Evolutionary conservation across 306 rosid genomes (phyloP), one percentile per base, ranked within the genome.

Genomic region (Vigna trinervia): DNA sequence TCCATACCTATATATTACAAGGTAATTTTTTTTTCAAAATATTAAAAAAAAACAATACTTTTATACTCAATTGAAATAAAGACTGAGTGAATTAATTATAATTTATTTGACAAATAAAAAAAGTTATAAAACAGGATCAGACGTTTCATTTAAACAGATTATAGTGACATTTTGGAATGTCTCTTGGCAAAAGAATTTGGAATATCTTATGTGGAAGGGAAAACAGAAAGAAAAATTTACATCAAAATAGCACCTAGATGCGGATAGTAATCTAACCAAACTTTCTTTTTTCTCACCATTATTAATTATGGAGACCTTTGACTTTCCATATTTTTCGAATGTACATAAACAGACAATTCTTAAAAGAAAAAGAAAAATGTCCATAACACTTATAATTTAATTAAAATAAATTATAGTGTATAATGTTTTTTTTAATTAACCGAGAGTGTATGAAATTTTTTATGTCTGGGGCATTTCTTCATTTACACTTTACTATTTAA

Each of bases 151-250:
- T 34, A 34, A 34, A 34, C 7, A 34, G 6, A 34, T 30, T 30
- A 30, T 30, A 30, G 5, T 30, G 34, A 4, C 34, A 30, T 30
- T 30, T 30, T 30, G 10, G 8, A 63, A 63, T 47, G 26, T 63
- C 48, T 63, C 48, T 63, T 63, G 28, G 9, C 1, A 63, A 36
- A 36, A n/a, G 28, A 63, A 63, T 8, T 63, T 63, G 69, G 48
- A 63, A 63, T 63, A 63, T 63, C 69, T n/a, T 26, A 7, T n/a
- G 48, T 17, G 13, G 8, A n/a, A 63, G 48, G 69, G 28, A 36
- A 63, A 36, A 6, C 12, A 61, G n/a, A 32, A 2, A 63, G 47
- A 38, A 63, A 38, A 28, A 63, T 17, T 62, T 36, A 17, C 5
- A 60, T 6, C 1, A 15, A 62, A 15, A 3, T 62, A 34, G 13